phyloP scores from a whole-genome alignment of 768 basidiomycete species.

The Stropharia rugosoannulata region DNA sequence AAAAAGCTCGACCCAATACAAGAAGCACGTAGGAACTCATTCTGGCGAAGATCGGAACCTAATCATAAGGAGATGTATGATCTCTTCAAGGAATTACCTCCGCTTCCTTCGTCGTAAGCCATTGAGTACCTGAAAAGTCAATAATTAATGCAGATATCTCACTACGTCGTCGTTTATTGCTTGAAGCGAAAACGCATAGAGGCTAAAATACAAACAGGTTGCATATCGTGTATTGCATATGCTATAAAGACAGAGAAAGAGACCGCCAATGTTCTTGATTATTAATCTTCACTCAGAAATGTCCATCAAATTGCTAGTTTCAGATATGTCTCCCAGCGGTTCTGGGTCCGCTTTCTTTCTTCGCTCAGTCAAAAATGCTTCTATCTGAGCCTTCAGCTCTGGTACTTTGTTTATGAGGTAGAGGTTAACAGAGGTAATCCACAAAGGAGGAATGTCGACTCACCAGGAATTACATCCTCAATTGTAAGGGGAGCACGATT shows the following conservation, averaged over 20 bases:
- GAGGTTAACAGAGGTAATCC: not conserved
- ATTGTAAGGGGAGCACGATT: conserved; percentile 82
- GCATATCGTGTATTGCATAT: too few relatives aligned
- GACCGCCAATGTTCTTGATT: not conserved
- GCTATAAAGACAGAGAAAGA: too few relatives aligned
- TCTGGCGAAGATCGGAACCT: conserved; percentile 8
- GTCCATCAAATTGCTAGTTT: conserved; percentile 2
- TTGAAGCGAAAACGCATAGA: too few relatives aligned
- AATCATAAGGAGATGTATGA: conserved; percentile 1
- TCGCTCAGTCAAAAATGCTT: conserved; percentile 64
- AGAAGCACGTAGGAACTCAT: conserved; percentile 2
- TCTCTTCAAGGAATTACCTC: conserved; percentile 8
- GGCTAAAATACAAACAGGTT: too few relatives aligned
- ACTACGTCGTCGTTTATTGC: too few relatives aligned
- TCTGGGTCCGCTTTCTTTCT: conserved; percentile 29
- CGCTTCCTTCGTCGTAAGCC: conserved; percentile 8
- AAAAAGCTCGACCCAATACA: not conserved
- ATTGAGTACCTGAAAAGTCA: conserved; percentile 5
- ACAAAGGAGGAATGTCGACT: conserved; percentile 21
- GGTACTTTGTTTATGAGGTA: conserved; percentile 40
- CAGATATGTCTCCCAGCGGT: conserved; percentile 12
- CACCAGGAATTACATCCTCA: conserved; percentile 78
- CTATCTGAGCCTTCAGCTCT: conserved; percentile 75
- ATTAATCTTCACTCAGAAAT: not conserved
- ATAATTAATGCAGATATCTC: too few relatives aligned